Evolutionary conservation across 257 asterid species (phyloP), one percentile per base, ranked within the genome.

Genomic region (Solanum verrucosum): DNA sequence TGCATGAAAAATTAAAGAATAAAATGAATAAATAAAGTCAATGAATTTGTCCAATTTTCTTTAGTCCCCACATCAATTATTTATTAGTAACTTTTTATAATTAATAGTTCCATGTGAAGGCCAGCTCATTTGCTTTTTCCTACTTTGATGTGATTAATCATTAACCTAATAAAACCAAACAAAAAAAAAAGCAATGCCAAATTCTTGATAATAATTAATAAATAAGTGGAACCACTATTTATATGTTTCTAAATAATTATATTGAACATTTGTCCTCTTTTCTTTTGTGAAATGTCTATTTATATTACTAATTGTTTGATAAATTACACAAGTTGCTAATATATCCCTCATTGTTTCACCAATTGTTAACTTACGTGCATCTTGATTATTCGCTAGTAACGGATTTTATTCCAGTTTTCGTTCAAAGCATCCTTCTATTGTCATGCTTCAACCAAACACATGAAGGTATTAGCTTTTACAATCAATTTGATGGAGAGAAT

Each of bases 101-200:
- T 56, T 68, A 90, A 78, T 87, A 83, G 71, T 49, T 75, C 74
- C 86, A 74, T 68, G 90, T 87, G 75, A 71, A 85, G 20, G 33
- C 83, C 88, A 67, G 42, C 85, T 81, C 68, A 81, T 81, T 81
- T 29, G 68, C 29, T 49, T 14, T 70, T 67, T 46, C 40, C 85
- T 79, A 11, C 67, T 81, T 81, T 16, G 85, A 44, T 81, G 42
- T 81, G 85, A 81, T 46, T 46, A 46, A 46, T 46, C 85, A 44
- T 81, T 81, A 46, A 81, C 68, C 42, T 81, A 81, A 81, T 81
- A 81, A 73, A 73, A 73, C 49, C 82, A 73, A 15, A 60, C 1
- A 29, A 42, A 25, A 25, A 40, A 7, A 7, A 3, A 29, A 20
- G 14, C 7, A 79, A 44, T 15, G 37, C 21, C 85, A 79, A 79